A percentile compares a stretch with the other conserved stretches of the same genome.
Evolutionary conservation across 2,329 filamentous ascomycete genomes (phyloP).

Genomic region (Neurospora sp.): DNA sequence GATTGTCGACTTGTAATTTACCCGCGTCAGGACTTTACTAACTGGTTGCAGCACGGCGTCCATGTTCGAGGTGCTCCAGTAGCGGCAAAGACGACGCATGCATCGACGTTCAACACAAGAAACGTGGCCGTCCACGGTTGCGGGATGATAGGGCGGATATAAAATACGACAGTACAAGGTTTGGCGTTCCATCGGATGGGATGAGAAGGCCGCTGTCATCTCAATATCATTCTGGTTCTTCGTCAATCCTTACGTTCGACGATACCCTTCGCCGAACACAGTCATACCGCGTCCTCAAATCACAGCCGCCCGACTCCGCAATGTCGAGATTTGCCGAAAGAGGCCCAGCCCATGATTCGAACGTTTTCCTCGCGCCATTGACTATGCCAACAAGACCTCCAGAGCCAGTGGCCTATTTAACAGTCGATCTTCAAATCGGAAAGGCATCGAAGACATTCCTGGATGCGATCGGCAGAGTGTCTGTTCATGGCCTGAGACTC

Average conservation of each 20-base stretch:
- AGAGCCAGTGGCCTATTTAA: conserved; percentile 49
- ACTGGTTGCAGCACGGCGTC: conserved; percentile 52
- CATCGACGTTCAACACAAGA: conserved; percentile 79
- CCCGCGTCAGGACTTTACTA: conserved; percentile 19
- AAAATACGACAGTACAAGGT: conserved; percentile 43
- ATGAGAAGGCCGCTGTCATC: conserved; percentile 38
- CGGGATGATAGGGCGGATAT: conserved; percentile 56
- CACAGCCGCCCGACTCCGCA: conserved; percentile 38
- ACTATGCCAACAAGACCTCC: conserved; percentile 30
- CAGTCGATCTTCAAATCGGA: conserved; percentile 46
- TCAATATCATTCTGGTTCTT: conserved; percentile 37
- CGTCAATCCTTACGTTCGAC: conserved; percentile 34
- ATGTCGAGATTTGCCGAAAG: conserved; percentile 41
- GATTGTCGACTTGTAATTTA: not conserved
- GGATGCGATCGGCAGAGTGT: conserved; percentile 41
- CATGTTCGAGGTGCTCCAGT: conserved; percentile 66
- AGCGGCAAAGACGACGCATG: conserved; percentile 75
- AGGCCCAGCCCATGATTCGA: conserved; percentile 37
- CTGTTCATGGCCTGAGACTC: conserved; percentile 39
- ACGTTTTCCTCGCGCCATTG: conserved; percentile 35
- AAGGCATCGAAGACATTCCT: conserved; percentile 46
- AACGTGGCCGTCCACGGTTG: conserved; percentile 66
- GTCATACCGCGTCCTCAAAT: conserved; percentile 45
- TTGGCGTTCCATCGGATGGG: conserved; percentile 35
- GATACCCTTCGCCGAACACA: conserved; percentile 34